Evolutionary conservation across 352 stramenopile species (phyloP), one percentile per base, ranked within the genome.

Genomic region (Globisporangium heterothallicum): DNA sequence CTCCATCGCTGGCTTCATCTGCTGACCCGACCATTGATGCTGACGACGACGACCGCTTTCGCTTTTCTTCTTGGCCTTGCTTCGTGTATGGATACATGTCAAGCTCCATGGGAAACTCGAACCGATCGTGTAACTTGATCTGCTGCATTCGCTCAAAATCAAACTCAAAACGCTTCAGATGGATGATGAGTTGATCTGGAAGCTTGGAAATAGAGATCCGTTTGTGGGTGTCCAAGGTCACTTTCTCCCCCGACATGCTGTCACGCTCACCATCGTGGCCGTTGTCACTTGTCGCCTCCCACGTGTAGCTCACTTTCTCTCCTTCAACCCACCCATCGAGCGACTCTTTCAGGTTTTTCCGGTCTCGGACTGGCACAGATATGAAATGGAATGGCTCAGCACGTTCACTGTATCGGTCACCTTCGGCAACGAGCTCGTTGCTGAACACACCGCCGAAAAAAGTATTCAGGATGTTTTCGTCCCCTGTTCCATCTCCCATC

Each of bases 151-250:
- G 92, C 50, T 97, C 89, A 34, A 97, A 96, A 63, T 98, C 89
- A 58, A 98, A 98, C 53, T 98, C 91, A 42, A 98, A 98, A 0
- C 93, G 81, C 69, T 98, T 98, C 10, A 98, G 55, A 53, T 98
- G 94, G 48, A 98, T 90, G 30, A 98, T 90, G 24, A 98, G 64
- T 46, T 94, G 81, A 21, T 85, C 70, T 6, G 92, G 92, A 16
- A 97, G 70, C 48, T 88, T 86, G 2, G 80, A 75, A 56, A 97
- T 96, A 0, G 78, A 96, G 43, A 94, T 92, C 24, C 86, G 72
- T 58, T 97, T 97, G 61, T 90, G 74, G 0, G 90, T 97, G 36
- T 92, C 83, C 12, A 95, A 49, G 19, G 86, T 94, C 55, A 95
- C 76, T 38, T 93, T 93, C 51, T 85, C 75, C 35, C 40, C 55